Percentiles rank a stretch among this genome's conserved stretches.
Evolutionary conservation across 345 rosid species (phyloP).

Genomic region (Mallotus nudiflorus): DNA sequence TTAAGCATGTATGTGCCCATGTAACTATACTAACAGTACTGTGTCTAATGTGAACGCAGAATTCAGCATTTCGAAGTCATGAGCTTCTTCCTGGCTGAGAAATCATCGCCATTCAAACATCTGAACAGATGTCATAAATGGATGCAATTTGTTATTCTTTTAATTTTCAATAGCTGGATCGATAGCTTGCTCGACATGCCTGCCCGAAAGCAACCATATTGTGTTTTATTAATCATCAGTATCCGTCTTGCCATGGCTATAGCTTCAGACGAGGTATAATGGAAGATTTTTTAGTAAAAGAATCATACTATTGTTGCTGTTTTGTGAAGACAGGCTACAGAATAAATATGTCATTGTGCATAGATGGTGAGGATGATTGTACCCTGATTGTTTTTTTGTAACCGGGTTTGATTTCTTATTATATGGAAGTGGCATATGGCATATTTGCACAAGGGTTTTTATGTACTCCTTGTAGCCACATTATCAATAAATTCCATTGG

Average conservation of each 20-base stretch:
- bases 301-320: neutral
- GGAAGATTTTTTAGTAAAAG: neutral
- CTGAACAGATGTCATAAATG: constrained; percentile 1
- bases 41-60: constrained; percentile 11
- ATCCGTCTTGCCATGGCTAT: neutral
- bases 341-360: neutral
- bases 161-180: neutral
- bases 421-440: constrained; percentile 1
- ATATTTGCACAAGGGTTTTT: neutral
- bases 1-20: too few species aligned
- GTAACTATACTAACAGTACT: neutral
- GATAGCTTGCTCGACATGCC: constrained; percentile 3
- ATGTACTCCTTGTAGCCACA: neutral
- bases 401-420: constrained; percentile 1
- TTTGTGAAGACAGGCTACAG: constrained; percentile 15
- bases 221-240: neutral
- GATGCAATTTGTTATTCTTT: constrained; percentile 36
- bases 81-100: neutral
- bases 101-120: neutral
- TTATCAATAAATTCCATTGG: constrained; percentile 19
- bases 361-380: neutral
- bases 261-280: neutral
- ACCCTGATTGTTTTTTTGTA: neutral
- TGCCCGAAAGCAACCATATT: constrained; percentile 20
- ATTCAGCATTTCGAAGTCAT: neutral